Conservation (phyloP, 192 early-diverging fungal genomes). For the Mortierella claussenii region DNA sequence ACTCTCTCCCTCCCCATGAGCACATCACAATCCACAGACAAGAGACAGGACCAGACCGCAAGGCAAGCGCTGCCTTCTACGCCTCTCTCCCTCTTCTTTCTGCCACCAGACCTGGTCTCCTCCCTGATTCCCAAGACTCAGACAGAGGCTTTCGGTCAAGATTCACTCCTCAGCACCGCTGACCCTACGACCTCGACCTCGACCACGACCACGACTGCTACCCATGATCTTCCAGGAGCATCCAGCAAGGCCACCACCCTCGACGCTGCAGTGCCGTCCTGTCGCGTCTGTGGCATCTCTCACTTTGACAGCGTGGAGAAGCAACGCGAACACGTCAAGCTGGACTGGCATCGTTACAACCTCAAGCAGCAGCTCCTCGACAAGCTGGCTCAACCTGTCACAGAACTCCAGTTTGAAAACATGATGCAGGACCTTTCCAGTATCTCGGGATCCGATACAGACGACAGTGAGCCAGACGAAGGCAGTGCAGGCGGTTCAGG, state of each 20-base stretch:
- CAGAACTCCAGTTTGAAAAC: conserved; percentile 61
- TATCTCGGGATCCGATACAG: conserved; percentile 60
- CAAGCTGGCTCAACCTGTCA: conserved; percentile 42
- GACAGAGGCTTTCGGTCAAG: neutral
- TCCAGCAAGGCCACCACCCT: conserved; percentile 11
- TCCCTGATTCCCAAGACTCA: conserved; percentile 15
- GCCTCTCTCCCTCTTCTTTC: conserved; percentile 32
- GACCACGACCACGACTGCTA: neutral
- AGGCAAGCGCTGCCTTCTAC: neutral
- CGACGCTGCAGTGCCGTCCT: conserved; percentile 42
- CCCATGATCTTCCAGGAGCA: neutral
- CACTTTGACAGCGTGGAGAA: conserved; percentile 47
- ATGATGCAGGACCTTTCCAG: conserved; percentile 62
- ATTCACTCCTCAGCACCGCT: neutral
- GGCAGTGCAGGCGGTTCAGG: neutral
- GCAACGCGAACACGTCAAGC: conserved; percentile 59
- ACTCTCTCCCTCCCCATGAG: no score
- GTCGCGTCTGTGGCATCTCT: conserved; percentile 55
- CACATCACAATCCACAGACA: no score
- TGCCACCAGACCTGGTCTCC: conserved; percentile 31
- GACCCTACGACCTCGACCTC: neutral
- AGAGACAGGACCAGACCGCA: no score
- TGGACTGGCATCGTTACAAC: conserved; percentile 70
- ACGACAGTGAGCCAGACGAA: conserved; percentile 19
- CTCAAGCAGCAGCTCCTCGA: conserved; percentile 60